A percentile compares a stretch with the other conserved stretches of the same genome.
Evolutionary conservation across 257 asterid species (phyloP).

Genomic region (Solanum pennellii): DNA sequence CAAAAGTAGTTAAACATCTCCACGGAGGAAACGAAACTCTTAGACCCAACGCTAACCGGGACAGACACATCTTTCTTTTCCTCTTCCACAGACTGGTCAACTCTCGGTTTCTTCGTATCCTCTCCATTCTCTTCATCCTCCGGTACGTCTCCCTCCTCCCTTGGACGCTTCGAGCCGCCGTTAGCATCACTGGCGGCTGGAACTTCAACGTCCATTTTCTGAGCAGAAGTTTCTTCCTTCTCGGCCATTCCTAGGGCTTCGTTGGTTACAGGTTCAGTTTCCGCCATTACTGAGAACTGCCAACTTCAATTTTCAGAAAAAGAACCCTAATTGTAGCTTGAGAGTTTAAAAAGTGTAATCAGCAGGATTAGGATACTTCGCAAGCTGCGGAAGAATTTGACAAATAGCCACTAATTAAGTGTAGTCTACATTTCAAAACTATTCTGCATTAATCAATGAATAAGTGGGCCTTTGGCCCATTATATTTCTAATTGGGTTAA

Average conservation of each 20-base stretch:
- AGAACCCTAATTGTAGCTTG: neutral
- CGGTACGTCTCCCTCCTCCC: conserved; percentile 28
- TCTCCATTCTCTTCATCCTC: conserved; percentile 20
- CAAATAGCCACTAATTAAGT: neutral
- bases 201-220: conserved; percentile 22
- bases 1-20: conserved; percentile 67
- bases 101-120: conserved; percentile 31
- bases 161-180: conserved; percentile 40
- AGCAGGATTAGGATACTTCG: neutral
- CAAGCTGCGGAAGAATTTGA: neutral
- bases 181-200: neutral
- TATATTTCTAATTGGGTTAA: neutral
- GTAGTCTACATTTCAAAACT: neutral
- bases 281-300: conserved; percentile 6
- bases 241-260: neutral
- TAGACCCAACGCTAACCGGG: conserved; percentile 44
- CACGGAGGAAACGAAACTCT: conserved; percentile 49
- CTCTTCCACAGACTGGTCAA: conserved; percentile 4
- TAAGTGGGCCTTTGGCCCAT: neutral
- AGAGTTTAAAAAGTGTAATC: neutral
- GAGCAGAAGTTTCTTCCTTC: neutral
- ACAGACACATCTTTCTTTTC: conserved; percentile 1
- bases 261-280: conserved; percentile 7
- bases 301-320: neutral
- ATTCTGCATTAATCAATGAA: neutral